Percentiles rank a stretch among this genome's conserved stretches.
These are phyloP conservation scores for Penicillium janthinellum DNA, from an alignment of 2,329 filamentous ascomycete species.

Conservation along the genomic window DNA sequence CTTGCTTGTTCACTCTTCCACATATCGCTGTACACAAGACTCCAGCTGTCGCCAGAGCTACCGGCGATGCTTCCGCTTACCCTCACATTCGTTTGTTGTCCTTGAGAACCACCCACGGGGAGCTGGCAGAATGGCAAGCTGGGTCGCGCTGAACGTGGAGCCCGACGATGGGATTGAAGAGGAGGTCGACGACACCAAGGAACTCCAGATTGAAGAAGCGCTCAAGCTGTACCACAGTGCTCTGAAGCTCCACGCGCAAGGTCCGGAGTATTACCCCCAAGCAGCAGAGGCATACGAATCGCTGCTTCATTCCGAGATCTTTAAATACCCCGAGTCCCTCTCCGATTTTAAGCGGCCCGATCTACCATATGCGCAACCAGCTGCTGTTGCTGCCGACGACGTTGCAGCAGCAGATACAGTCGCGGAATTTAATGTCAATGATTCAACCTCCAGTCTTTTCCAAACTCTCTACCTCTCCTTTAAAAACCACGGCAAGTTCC, in stretches of 20 bases:
- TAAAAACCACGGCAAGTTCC: slow-evolving; percentile 93
- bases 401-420: slow-evolving; percentile 30
- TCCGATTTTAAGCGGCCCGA: slow-evolving; percentile 79
- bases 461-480: slow-evolving; percentile 91
- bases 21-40: background rate
- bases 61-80: slow-evolving; percentile 26
- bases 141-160: slow-evolving; percentile 90
- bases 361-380: slow-evolving; percentile 43
- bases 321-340: slow-evolving; percentile 82
- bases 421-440: slow-evolving; percentile 63
- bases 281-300: slow-evolving; percentile 79
- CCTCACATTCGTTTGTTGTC: background rate
- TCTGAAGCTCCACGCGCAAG: slow-evolving; percentile 87
- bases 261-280: slow-evolving; percentile 71
- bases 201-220: slow-evolving; percentile 96
- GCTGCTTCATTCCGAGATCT: slow-evolving; percentile 90
- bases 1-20: background rate
- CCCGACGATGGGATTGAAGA: slow-evolving; percentile 87
- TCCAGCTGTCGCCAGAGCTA: background rate
- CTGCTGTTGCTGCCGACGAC: slow-evolving; percentile 18
- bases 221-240: slow-evolving; percentile 92
- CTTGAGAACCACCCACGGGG: slow-evolving; percentile 12
- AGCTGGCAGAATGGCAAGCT: slow-evolving; percentile 56
- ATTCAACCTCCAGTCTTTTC: slow-evolving; percentile 75
- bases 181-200: slow-evolving; percentile 91